These are phyloP conservation scores for Kwoniella bestiolae DNA, from an alignment of 768 basidiomycete genomes.

Conservation along the genomic window DNA sequence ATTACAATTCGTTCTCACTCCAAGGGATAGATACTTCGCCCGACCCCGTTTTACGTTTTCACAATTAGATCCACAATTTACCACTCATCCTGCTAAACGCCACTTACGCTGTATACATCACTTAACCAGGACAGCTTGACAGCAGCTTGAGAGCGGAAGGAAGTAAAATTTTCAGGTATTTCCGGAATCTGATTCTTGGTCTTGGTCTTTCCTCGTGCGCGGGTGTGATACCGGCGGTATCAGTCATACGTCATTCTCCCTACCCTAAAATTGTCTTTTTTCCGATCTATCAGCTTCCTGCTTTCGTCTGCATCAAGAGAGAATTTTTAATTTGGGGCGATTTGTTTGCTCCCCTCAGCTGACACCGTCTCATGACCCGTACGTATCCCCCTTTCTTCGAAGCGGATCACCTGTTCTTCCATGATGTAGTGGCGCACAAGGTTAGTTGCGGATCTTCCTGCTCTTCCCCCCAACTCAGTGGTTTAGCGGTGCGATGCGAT, in stretches of 20 bases:
- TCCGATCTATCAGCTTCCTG: background rate
- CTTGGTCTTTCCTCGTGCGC: background rate
- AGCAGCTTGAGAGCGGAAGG: background rate
- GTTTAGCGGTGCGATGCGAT: background rate
- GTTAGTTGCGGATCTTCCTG: background rate
- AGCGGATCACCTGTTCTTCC: slow-evolving; percentile 1
- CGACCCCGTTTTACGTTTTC: background rate
- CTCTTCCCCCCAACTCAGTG: background rate
- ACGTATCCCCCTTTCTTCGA: slow-evolving; percentile 1
- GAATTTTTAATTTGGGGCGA: slow-evolving; percentile 7
- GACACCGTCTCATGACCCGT: background rate
- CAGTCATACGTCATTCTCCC: background rate
- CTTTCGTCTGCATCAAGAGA: background rate
- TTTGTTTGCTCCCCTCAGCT: background rate
- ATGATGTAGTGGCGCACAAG: background rate
- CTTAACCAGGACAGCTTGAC: background rate
- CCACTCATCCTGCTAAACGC: no score
- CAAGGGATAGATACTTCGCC: background rate
- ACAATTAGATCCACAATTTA: background rate
- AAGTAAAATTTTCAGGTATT: slow-evolving; percentile 7
- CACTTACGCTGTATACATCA: slow-evolving; percentile 2
- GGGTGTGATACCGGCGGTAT: slow-evolving; percentile 4
- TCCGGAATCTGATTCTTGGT: background rate
- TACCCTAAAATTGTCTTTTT: background rate
- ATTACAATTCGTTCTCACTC: slow-evolving; percentile 1